Conservation (phyloP, 2,329 filamentous ascomycete species). For the Exophiala sp. region DNA sequence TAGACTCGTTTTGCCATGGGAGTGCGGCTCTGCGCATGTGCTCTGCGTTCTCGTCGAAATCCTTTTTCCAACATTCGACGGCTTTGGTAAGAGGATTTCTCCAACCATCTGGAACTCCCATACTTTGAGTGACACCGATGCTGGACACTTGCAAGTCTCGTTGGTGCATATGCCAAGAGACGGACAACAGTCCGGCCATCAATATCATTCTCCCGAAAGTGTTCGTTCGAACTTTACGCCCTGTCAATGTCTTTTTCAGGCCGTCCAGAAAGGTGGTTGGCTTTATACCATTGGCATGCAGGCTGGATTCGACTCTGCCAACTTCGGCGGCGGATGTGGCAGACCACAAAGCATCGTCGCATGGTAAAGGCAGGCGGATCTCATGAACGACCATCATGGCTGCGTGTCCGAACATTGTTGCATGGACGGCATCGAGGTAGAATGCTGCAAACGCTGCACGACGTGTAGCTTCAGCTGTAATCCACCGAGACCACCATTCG, state of each 20-base stretch:
- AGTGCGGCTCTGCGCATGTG: conserved; percentile 26
- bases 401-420: conserved; percentile 96
- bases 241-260: conserved; percentile 81
- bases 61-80: conserved; percentile 88
- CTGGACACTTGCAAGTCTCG: conserved; percentile 88
- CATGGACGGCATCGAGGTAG: conserved; percentile 90
- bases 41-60: conserved; percentile 75
- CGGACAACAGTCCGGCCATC: conserved; percentile 89
- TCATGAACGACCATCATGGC: conserved; percentile 97
- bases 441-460: conserved; percentile 91
- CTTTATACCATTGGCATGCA: conserved; percentile 77
- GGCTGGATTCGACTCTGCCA: conserved; percentile 72
- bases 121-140: conserved; percentile 64
- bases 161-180: conserved; percentile 99
- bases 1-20: conserved; percentile 25
- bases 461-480: conserved; percentile 85
- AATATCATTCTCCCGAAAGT: conserved; percentile 88
- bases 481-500: conserved; percentile 95
- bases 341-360: conserved; percentile 88
- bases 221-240: conserved; percentile 83
- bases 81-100: conserved; percentile 76
- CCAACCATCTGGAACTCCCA: conserved; percentile 85
- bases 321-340: conserved; percentile 86
- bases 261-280: conserved; percentile 86
- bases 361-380: conserved; percentile 84